These are phyloP conservation scores for Mimosa bimucronata DNA, from an alignment of 306 rosid genomes.

Conservation along the genomic window DNA sequence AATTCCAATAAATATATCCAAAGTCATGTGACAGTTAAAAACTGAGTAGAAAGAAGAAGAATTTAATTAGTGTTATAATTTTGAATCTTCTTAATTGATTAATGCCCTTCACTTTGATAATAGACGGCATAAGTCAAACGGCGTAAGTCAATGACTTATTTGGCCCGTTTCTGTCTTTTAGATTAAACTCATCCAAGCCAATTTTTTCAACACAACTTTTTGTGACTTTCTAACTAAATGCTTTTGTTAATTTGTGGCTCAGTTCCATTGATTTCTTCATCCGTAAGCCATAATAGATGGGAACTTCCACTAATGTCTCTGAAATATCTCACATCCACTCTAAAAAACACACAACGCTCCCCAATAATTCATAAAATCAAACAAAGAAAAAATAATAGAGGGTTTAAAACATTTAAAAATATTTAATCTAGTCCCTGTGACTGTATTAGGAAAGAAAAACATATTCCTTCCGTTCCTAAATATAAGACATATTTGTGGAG, in stretches of 20 bases:
- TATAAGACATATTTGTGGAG: too few species aligned
- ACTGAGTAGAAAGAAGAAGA: not conserved
- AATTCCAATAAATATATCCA: not conserved
- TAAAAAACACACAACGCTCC: not conserved
- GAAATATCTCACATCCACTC: not conserved
- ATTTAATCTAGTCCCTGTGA: too few species aligned
- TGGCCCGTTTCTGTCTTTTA: not conserved
- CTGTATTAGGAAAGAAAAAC: not conserved
- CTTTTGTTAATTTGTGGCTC: not conserved
- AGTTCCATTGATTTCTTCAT: not conserved
- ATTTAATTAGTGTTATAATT: not conserved
- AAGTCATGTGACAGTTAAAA: not conserved
- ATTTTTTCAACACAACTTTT: not conserved
- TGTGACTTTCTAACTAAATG: constrained; percentile 5
- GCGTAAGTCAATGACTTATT: not conserved
- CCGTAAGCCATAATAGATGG: not conserved
- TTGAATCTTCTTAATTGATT: not conserved
- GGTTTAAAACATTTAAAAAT: too few species aligned
- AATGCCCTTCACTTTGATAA: not conserved
- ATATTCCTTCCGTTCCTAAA: too few species aligned
- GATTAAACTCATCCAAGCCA: not conserved
- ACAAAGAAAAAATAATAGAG: not conserved
- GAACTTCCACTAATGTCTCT: not conserved
- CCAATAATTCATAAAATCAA: not conserved
- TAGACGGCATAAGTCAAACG: constrained; percentile 5